These are phyloP conservation scores for Backusella australiensis DNA, from an alignment of 192 early-diverging fungal genomes.

Conservation along the genomic window DNA sequence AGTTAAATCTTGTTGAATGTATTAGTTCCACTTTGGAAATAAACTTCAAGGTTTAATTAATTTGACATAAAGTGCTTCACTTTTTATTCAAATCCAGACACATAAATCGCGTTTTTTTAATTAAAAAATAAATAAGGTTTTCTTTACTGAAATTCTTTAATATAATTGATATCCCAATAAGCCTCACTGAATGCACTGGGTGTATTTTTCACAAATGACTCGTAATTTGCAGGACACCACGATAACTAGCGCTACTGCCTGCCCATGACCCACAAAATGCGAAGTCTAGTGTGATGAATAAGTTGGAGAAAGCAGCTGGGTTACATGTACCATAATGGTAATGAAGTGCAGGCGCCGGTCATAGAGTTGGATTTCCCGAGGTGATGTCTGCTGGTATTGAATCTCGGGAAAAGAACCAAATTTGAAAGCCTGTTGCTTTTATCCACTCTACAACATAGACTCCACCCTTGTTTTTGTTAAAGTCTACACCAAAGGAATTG, in stretches of 20 bases:
- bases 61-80: background rate
- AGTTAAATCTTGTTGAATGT: too few species aligned
- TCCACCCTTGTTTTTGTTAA: background rate
- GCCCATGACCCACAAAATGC: background rate
- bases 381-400: background rate
- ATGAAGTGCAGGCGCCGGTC: background rate
- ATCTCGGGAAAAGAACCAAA: background rate
- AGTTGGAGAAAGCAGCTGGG: background rate
- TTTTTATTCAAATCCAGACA: background rate
- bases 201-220: background rate
- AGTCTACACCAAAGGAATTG: background rate
- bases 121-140: background rate
- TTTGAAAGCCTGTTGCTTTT: background rate
- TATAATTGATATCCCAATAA: background rate
- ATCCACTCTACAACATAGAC: background rate
- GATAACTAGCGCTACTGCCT: background rate
- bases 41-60: background rate
- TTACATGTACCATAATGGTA: background rate
- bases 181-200: background rate
- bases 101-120: background rate
- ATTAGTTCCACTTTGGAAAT: background rate
- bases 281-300: background rate
- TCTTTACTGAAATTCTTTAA: background rate
- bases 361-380: background rate
- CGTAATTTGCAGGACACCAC: background rate